phyloP scores from a whole-genome alignment of 306 rosid species.

The Geum urbanum region DNA sequence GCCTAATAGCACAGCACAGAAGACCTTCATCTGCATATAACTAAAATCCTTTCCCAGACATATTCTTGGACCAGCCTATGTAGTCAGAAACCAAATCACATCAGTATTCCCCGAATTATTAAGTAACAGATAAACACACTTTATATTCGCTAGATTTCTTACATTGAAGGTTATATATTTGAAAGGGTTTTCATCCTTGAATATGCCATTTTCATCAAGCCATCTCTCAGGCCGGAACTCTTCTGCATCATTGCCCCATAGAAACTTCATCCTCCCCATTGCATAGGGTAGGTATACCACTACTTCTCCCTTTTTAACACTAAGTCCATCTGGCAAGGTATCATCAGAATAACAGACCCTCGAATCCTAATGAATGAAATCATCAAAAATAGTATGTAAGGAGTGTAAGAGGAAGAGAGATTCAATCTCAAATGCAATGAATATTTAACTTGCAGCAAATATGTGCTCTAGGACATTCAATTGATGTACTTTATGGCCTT shows the following conservation, averaged over 20 bases:
- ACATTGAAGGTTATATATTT: not conserved
- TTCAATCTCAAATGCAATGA: not conserved
- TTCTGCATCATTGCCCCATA: constrained; percentile 2
- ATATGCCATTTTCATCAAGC: not conserved
- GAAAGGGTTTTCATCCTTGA: not conserved
- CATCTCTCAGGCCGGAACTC: not conserved
- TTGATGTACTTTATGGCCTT: too few species aligned
- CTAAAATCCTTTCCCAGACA: not conserved
- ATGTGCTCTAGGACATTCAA: too few species aligned
- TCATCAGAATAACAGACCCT: constrained; percentile 1
- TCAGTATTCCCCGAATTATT: not conserved
- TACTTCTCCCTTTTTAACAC: not conserved
- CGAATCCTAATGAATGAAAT: not conserved
- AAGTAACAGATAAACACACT: not conserved
- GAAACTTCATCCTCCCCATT: not conserved
- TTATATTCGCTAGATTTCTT: not conserved
- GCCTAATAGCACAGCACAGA: not conserved
- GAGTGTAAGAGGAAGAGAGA: not conserved
- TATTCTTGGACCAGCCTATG: not conserved
- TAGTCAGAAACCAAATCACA: not conserved
- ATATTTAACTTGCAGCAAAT: too few species aligned
- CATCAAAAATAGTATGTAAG: not conserved
- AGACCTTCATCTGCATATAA: not conserved
- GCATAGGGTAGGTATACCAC: not conserved
- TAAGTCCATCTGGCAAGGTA: not conserved